phyloP scores from a whole-genome alignment of 2,329 filamentous ascomycete species.

The Hypoxylon sp. region DNA sequence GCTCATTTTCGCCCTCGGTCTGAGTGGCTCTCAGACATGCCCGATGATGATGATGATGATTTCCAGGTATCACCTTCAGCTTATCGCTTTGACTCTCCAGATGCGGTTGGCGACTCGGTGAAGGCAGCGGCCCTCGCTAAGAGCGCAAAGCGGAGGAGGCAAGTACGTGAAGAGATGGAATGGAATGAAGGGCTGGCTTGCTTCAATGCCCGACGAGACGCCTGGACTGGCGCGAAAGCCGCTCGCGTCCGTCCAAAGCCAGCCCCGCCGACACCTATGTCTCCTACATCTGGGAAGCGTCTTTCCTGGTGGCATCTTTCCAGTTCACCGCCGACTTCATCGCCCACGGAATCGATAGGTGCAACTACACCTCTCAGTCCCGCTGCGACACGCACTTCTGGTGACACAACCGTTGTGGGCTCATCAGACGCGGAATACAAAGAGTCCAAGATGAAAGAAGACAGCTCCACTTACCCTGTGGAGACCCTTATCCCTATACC shows the following conservation, averaged over 20 bases:
- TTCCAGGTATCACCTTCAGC: constrained; percentile 57
- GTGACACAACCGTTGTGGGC: constrained; percentile 56
- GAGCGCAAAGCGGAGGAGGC: constrained; percentile 68
- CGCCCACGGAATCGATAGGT: constrained; percentile 44
- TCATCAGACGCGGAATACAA: constrained; percentile 58
- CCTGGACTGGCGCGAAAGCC: constrained; percentile 83
- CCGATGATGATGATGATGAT: constrained; percentile 63
- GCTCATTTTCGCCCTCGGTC: constrained; percentile 63
- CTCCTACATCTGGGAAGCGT: constrained; percentile 60
- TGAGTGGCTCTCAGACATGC: constrained; percentile 70
- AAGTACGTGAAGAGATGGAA: constrained; percentile 71
- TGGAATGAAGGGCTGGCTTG: constrained; percentile 89
- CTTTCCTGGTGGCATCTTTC: constrained; percentile 64
- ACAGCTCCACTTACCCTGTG: constrained; percentile 62
- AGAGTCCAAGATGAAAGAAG: constrained; percentile 53
- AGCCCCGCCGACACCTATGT: constrained; percentile 50
- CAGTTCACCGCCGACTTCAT: constrained; percentile 56
- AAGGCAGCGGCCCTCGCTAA: constrained; percentile 60
- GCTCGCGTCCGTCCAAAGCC: constrained; percentile 66
- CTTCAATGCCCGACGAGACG: constrained; percentile 81
- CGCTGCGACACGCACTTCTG: constrained; percentile 49
- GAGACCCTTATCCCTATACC: constrained; percentile 78
- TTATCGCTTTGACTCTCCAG: constrained; percentile 65
- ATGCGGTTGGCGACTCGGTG: constrained; percentile 59
- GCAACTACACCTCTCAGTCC: constrained; percentile 47